Evolutionary conservation across 257 asterid genomes (phyloP).

Genomic region (Paraleonurus japonicus): DNA sequence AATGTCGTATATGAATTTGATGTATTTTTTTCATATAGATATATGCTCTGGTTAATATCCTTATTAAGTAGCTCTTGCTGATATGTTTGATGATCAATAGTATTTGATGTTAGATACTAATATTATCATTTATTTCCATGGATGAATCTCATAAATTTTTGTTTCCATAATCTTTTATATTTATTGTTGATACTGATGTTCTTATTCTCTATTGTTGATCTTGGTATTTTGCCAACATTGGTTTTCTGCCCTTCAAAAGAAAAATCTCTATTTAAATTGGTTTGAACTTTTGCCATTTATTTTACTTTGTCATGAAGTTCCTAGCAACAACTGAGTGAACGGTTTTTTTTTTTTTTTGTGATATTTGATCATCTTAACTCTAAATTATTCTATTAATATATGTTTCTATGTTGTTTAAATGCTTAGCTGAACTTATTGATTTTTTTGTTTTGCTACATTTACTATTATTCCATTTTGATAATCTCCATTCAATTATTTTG

Average conservation of each 20-base stretch:
- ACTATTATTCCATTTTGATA: conserved; percentile 5
- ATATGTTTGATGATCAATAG: background rate
- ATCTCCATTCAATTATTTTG: background rate
- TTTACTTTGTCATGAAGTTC: background rate
- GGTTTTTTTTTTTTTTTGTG: background rate
- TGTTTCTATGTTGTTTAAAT: background rate
- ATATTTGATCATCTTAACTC: background rate
- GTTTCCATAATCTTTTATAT: background rate
- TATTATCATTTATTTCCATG: background rate
- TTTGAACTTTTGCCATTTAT: background rate
- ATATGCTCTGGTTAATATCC: background rate
- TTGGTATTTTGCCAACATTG: conserved; percentile 6
- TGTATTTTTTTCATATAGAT: background rate
- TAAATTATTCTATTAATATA: background rate
- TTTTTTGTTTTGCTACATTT: background rate
- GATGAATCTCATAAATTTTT: background rate
- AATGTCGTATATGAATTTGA: background rate
- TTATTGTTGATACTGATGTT: background rate
- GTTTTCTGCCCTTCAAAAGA: background rate
- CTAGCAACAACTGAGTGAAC: background rate
- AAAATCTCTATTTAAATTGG: background rate
- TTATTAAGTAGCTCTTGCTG: background rate
- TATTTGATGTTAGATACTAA: background rate
- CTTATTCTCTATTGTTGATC: background rate
- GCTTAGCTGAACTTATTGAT: background rate